Base-by-base conservation (phyloP, 164 flowering plant genomes). In the Nelumbo lutea region DNA sequence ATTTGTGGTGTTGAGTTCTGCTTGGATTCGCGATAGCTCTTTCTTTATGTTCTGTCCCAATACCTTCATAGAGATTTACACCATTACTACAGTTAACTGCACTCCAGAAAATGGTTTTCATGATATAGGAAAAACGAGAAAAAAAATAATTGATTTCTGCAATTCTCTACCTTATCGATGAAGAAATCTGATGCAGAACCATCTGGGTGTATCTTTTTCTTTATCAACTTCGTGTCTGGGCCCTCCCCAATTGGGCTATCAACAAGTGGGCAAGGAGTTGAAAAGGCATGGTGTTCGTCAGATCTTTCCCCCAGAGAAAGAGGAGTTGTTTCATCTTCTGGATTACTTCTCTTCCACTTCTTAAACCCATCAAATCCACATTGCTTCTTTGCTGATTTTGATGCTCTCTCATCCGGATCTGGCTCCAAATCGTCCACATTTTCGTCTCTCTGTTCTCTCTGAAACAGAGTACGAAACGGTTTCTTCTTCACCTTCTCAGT, bases 141-240 rank as follows among this genome's bases (percentile, higher is more conserved):
- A 8, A 5, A 72, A 59, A 38, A 14, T 2, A 47, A 42, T 11
- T 38, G 45, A 40, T 3, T 45, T 27, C 3, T 46, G 3, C 1
- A 7, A 43, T 11, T 65, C 8, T 62, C 1, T 48, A 90, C 97
- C 96, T 92, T 88, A 64, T 92, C 94, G 10, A 88, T 87, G 83
- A 85, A 88, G 75, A 88, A 88, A 82, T 90, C 95, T 3, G 93
- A 84, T 38, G 96, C 76, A 46, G 91, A 76, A 7, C 89, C 93
- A 73, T 86, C 73, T 0, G 93, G 78, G 70, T 83, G 93, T 67
- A 88, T 66, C 83, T 84, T 89, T 76, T 75, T 82, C 83, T 90
- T 90, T 15, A 86, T 88, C 60, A 71, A 78, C 70, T 83, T 88
- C 2, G 88, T 83, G 61, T 88, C 82, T 38, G 90, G 87, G 14